A percentile compares a stretch with the other conserved stretches of the same genome.
Conservation (phyloP, 257 asterid species). For the Eucommia ulmoides region DNA sequence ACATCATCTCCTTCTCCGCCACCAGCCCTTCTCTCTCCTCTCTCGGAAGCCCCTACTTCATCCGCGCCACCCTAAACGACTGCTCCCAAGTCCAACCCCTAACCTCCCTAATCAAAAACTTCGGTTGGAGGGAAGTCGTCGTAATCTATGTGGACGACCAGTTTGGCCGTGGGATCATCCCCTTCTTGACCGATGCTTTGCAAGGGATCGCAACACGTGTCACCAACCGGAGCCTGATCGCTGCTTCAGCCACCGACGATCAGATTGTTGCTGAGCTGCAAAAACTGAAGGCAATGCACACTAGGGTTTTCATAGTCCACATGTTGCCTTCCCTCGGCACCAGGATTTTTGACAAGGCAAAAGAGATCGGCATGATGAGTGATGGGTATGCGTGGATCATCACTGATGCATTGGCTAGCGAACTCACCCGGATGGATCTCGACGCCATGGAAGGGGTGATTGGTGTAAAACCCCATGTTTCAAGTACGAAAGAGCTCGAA, state of each 20-base stretch:
- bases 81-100: constrained; percentile 17
- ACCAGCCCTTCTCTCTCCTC: constrained; percentile 35
- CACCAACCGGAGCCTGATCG: constrained; percentile 20
- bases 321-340: constrained; percentile 8
- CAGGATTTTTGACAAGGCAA: constrained; percentile 18
- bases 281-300: constrained; percentile 30
- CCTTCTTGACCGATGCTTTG: constrained; percentile 18
- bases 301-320: constrained; percentile 31
- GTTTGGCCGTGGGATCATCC: constrained; percentile 33
- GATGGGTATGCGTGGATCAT: constrained; percentile 25
- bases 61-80: constrained; percentile 21
- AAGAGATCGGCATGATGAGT: neutral
- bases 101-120: neutral
- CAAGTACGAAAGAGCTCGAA: constrained; percentile 12
- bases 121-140: constrained; percentile 14
- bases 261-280: constrained; percentile 20
- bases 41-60: constrained; percentile 17
- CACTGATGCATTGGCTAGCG: constrained; percentile 18
- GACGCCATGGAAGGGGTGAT: constrained; percentile 14
- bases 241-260: constrained; percentile 22
- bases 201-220: constrained; percentile 18
- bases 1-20: constrained; percentile 31
- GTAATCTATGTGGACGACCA: constrained; percentile 14
- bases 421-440: constrained; percentile 6
- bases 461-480: constrained; percentile 17